Evolutionary conservation across 768 basidiomycete species (phyloP).

Genomic region (Clathrus columnatus): DNA sequence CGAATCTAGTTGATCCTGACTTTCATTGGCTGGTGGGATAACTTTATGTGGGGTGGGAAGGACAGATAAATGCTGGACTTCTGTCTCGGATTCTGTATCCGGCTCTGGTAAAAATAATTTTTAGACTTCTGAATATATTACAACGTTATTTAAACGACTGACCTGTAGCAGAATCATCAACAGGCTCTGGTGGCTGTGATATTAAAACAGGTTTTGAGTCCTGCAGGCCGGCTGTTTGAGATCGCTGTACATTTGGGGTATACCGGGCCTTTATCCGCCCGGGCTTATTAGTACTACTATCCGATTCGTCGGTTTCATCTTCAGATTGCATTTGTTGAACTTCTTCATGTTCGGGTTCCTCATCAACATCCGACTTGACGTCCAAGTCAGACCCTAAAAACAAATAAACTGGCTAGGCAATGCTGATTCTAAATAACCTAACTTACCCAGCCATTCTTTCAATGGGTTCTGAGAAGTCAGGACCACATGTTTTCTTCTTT

Average conservation of each 20-base stretch:
- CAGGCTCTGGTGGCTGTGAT: too few relatives aligned
- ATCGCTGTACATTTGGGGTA: background rate
- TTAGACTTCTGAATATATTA: slow-evolving; percentile 16
- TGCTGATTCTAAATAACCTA: slow-evolving; percentile 25
- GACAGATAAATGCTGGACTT: background rate
- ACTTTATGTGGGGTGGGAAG: background rate
- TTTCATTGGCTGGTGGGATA: background rate
- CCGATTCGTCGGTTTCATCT: slow-evolving; percentile 17
- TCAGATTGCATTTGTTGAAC: slow-evolving; percentile 13
- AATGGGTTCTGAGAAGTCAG: slow-evolving; percentile 10
- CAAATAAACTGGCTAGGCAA: slow-evolving; percentile 45
- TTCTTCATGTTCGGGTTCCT: slow-evolving; percentile 21
- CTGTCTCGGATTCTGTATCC: slow-evolving; percentile 10
- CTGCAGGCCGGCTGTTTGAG: too few relatives aligned
- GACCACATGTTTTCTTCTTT: background rate
- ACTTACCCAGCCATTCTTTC: slow-evolving; percentile 11
- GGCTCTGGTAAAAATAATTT: background rate
- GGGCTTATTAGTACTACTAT: slow-evolving; percentile 18
- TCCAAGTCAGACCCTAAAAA: slow-evolving; percentile 39
- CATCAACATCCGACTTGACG: slow-evolving; percentile 46
- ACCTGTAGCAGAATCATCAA: slow-evolving; percentile 11
- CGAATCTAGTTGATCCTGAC: too few relatives aligned
- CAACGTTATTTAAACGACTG: slow-evolving; percentile 13
- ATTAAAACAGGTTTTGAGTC: too few relatives aligned
- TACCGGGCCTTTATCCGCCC: slow-evolving; percentile 9